Conservation (phyloP, 169 alveolate genomes). For the Plasmodium blacklocki region DNA sequence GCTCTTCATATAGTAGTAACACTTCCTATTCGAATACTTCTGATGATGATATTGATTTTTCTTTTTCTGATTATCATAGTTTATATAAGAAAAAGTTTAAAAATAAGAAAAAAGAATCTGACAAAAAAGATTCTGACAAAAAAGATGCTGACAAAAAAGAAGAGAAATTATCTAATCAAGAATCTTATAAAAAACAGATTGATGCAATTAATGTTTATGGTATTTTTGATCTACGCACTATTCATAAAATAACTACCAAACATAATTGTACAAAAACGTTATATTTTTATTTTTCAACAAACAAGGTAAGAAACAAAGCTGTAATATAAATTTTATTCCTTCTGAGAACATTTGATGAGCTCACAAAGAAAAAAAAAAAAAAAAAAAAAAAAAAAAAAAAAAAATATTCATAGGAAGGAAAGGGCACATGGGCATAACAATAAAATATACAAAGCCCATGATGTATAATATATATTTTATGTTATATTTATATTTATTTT, state of each 20-base stretch:
- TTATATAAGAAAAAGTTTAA: constrained; percentile 77
- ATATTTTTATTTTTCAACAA: constrained; percentile 79
- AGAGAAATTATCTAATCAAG: neutral
- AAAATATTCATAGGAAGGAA: too few species aligned
- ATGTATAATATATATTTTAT: neutral
- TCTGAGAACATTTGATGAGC: neutral
- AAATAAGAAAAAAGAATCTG: constrained; percentile 38
- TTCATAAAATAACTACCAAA: constrained; percentile 78
- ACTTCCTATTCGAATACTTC: constrained; percentile 4
- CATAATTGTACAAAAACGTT: constrained; percentile 59
- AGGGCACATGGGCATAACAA: too few species aligned
- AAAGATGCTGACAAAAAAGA: neutral
- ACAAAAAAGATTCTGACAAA: neutral
- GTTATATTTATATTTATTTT: constrained; percentile 1
- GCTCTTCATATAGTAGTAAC: constrained; percentile 14
- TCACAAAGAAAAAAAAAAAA: too few species aligned
- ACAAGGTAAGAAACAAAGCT: constrained; percentile 57
- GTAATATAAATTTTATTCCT: neutral
- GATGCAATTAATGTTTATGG: constrained; percentile 78
- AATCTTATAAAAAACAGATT: constrained; percentile 7
- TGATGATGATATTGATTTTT: constrained; percentile 77
- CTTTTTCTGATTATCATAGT: constrained; percentile 80
- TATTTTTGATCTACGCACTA: constrained; percentile 76
- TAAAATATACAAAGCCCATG: too few species aligned
- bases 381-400: too few species aligned